These are phyloP conservation scores for Cylindrotheca fusiformis DNA, from an alignment of 108 stramenopile genomes.

Conservation along the genomic window DNA sequence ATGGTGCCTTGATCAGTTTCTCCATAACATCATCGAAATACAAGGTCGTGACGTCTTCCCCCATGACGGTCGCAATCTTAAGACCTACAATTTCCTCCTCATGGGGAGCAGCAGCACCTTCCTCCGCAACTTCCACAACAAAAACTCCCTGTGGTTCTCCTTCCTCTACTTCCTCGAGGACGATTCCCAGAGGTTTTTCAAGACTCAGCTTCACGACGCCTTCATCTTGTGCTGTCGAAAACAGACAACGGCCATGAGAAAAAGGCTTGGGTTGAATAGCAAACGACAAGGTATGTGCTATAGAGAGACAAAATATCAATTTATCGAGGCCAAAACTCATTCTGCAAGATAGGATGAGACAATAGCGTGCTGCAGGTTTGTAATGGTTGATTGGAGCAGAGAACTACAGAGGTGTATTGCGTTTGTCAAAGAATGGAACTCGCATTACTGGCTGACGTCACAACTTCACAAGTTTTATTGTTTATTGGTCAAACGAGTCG, in stretches of 20 bases:
- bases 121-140: slow-evolving; percentile 56
- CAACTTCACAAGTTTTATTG: no score
- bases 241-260: neutral
- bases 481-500: no score
- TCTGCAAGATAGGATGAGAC: no score
- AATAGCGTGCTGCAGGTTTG: no score
- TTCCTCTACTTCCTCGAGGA: slow-evolving; percentile 75
- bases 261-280: neutral
- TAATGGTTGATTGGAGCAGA: no score
- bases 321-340: no score
- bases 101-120: slow-evolving; percentile 50
- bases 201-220: slow-evolving; percentile 6
- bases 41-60: slow-evolving; percentile 47
- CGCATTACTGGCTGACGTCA: no score
- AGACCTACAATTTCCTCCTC: slow-evolving; percentile 38
- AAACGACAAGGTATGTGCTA: neutral
- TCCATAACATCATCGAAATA: slow-evolving; percentile 78
- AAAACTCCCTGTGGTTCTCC: slow-evolving; percentile 51
- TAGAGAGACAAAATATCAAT: neutral
- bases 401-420: no score
- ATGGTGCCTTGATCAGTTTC: slow-evolving; percentile 56
- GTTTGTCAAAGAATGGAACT: no score
- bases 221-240: neutral
- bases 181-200: slow-evolving; percentile 72
- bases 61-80: slow-evolving; percentile 47